These are phyloP conservation scores for Chondrus crispus DNA, from an alignment of 23 red algal species.

Conservation along the genomic window DNA sequence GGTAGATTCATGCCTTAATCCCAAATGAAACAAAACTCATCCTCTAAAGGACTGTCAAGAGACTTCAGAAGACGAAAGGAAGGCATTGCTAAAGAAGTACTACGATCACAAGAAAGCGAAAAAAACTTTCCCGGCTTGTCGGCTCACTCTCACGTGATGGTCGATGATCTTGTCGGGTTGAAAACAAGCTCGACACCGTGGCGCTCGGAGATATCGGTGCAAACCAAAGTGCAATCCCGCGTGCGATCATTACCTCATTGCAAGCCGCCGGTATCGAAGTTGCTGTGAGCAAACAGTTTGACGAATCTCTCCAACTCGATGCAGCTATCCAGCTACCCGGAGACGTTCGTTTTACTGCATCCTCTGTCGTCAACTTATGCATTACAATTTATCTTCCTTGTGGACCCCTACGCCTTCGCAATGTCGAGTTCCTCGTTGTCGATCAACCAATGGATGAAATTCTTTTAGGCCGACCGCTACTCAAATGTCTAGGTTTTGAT, in stretches of 20 bases:
- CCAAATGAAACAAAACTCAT: too few species aligned
- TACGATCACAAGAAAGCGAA: too few species aligned
- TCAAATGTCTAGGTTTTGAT: constrained; percentile 12
- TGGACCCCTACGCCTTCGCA: background rate
- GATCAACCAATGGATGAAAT: constrained; percentile 15
- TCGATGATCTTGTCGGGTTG: background rate
- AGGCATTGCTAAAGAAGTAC: too few species aligned
- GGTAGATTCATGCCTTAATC: too few species aligned
- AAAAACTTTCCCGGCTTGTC: too few species aligned
- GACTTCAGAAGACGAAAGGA: too few species aligned
- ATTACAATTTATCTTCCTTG: constrained; percentile 18
- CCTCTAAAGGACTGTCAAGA: too few species aligned
- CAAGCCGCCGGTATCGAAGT: background rate
- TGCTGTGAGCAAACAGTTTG: background rate
- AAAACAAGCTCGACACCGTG: background rate
- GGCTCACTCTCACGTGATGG: background rate
- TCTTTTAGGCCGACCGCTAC: constrained; percentile 7
- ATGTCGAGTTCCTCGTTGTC: background rate
- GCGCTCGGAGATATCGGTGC: background rate
- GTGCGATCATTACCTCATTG: background rate
- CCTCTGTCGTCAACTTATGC: too few species aligned
- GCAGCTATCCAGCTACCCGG: background rate
- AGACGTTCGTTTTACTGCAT: too few species aligned
- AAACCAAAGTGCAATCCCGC: background rate
- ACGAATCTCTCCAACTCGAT: background rate